A percentile compares a stretch with the other conserved stretches of the same genome.
Evolutionary conservation across 2,329 filamentous ascomycete species (phyloP).

Genomic region (Monilinia polystroma): DNA sequence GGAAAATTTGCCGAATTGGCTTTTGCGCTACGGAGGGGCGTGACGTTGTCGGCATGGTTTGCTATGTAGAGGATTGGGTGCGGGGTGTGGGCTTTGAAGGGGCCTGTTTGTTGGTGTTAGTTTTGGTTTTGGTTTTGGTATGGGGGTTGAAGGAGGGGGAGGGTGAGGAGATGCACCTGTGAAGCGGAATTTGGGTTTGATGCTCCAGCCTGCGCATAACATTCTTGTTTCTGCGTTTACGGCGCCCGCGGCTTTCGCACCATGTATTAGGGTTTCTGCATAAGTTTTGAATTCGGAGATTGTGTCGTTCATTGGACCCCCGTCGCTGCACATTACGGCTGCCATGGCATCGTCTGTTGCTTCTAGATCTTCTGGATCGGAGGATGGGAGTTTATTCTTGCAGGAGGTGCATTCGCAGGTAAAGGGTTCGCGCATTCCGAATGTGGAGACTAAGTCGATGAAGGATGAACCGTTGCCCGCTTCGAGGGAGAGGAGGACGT

Average conservation of each 20-base stretch:
- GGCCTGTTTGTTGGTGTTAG: slow-evolving; percentile 30
- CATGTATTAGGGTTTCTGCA: slow-evolving; percentile 30
- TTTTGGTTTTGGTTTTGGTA: background rate
- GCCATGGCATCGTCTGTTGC: slow-evolving; percentile 31
- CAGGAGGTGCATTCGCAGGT: slow-evolving; percentile 18
- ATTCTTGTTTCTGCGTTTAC: slow-evolving; percentile 44
- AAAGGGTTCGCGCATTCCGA: slow-evolving; percentile 25
- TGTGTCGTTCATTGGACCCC: slow-evolving; percentile 27
- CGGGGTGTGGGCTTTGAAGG: slow-evolving; percentile 40
- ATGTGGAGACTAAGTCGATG: slow-evolving; percentile 23
- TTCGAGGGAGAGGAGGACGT: slow-evolving; percentile 36
- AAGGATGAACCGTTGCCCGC: slow-evolving; percentile 47
- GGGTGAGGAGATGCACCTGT: slow-evolving; percentile 24
- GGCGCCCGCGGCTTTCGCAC: slow-evolving; percentile 47
- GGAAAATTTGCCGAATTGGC: slow-evolving; percentile 44
- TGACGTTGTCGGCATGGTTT: slow-evolving; percentile 42
- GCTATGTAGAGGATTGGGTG: slow-evolving; percentile 43
- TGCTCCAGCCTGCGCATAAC: slow-evolving; percentile 40
- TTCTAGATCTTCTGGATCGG: slow-evolving; percentile 27
- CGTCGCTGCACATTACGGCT: slow-evolving; percentile 39
- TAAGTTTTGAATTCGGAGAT: slow-evolving; percentile 35
- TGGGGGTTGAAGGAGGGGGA: no score
- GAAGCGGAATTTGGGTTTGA: slow-evolving; percentile 39
- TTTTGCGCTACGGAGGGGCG: slow-evolving; percentile 39
- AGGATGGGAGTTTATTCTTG: slow-evolving; percentile 8